Percentiles rank a stretch among this genome's conserved stretches.
phyloP scores from a whole-genome alignment of 805 yeast species.

The Clavispora fructus region DNA sequence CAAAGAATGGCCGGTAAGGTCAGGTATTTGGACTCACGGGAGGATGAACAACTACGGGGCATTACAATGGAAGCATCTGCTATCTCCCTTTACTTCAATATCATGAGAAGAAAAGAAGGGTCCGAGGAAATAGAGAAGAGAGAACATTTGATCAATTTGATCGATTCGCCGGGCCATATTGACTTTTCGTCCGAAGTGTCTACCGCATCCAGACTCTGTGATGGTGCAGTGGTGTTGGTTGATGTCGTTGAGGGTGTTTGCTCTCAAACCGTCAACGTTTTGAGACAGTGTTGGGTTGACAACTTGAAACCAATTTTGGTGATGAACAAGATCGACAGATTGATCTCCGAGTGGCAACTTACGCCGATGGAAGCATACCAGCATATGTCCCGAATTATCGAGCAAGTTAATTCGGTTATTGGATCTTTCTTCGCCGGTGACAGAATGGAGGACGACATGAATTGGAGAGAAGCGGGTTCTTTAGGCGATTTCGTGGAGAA shows the following conservation, averaged over 20 bases:
- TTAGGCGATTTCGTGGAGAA: constrained; percentile 58
- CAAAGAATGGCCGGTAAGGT: constrained; percentile 94
- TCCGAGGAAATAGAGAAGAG: constrained; percentile 39
- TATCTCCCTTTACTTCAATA: constrained; percentile 83
- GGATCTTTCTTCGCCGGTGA: constrained; percentile 93
- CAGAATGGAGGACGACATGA: constrained; percentile 80
- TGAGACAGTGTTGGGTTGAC: constrained; percentile 95
- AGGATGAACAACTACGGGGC: constrained; percentile 93
- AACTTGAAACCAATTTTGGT: constrained; percentile 83
- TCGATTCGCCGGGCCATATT: constrained; percentile 99
- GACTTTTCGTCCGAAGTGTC: constrained; percentile 96
- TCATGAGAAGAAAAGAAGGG: constrained; percentile 39
- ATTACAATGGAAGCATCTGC: constrained; percentile 98
- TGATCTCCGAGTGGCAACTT: constrained; percentile 75
- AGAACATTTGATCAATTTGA: constrained; percentile 83
- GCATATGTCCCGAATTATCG: constrained; percentile 74
- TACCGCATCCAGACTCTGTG: constrained; percentile 92
- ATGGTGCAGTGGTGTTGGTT: constrained; percentile 91
- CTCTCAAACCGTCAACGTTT: constrained; percentile 91
- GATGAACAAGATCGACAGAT: constrained; percentile 84
- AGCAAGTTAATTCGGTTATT: constrained; percentile 90
- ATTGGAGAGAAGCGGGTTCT: constrained; percentile 65
- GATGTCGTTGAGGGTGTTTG: constrained; percentile 99
- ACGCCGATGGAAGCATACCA: constrained; percentile 80
- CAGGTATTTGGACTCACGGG: constrained; percentile 85